phyloP scores from a whole-genome alignment of 345 rosid species.

The Hypericum androsaemum region DNA sequence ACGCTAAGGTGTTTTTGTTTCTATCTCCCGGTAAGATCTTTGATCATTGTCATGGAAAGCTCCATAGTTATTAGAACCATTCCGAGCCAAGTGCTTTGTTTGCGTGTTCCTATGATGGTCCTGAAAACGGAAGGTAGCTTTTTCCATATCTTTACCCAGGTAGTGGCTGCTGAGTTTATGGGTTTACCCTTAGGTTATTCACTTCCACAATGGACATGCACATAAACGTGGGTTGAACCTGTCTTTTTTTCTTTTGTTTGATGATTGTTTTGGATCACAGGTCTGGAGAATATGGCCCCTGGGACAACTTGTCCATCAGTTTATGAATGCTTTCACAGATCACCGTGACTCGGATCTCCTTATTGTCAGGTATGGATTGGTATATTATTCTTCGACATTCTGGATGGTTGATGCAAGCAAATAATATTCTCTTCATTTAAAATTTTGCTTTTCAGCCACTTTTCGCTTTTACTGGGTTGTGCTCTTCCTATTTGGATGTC shows the following conservation, averaged over 20 bases:
- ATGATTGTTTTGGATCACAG: slow-evolving; percentile 26
- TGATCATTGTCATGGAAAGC: too few species aligned
- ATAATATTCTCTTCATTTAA: slow-evolving; percentile 8
- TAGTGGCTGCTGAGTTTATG: too few species aligned
- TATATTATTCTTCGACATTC: slow-evolving; percentile 1
- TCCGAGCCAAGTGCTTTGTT: too few species aligned
- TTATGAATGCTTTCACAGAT: slow-evolving; percentile 94
- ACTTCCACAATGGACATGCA: too few species aligned
- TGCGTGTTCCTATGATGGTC: too few species aligned
- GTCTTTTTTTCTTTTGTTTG: not conserved
- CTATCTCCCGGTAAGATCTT: too few species aligned
- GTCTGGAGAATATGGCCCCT: slow-evolving; percentile 87
- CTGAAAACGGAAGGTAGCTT: too few species aligned
- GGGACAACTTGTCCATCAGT: slow-evolving; percentile 63
- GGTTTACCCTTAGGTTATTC: too few species aligned
- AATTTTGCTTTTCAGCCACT: slow-evolving; percentile 47
- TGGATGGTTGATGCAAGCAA: slow-evolving; percentile 1
- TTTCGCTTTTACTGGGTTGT: slow-evolving; percentile 89
- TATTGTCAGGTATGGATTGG: slow-evolving; percentile 56
- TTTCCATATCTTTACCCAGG: too few species aligned
- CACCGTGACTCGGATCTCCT: slow-evolving; percentile 94
- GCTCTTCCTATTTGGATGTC: slow-evolving; percentile 99
- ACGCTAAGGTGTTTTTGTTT: too few species aligned
- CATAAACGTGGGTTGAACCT: not conserved
- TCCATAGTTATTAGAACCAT: too few species aligned